A percentile compares a stretch with the other conserved stretches of the same genome.
Conservation (phyloP, 768 basidiomycete genomes). For the Pleurotus giganteus region DNA sequence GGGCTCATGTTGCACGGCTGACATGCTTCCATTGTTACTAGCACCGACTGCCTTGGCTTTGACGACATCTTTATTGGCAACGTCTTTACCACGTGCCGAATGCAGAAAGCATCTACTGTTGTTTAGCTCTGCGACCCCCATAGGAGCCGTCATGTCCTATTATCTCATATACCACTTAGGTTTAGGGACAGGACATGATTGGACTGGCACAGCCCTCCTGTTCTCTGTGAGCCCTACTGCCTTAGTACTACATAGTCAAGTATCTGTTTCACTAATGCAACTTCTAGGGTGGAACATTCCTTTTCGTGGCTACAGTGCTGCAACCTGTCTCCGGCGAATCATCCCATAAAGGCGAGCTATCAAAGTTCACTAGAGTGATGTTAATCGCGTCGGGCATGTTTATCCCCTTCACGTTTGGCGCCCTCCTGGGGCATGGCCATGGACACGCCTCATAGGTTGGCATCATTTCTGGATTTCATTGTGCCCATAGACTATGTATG, state of each 20-base stretch:
- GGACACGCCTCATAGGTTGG: slow-evolving; percentile 16
- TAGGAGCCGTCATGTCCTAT: slow-evolving; percentile 80
- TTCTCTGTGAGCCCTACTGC: slow-evolving; percentile 65
- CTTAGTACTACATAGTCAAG: slow-evolving; percentile 3
- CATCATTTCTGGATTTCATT: not conserved
- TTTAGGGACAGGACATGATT: slow-evolving; percentile 39
- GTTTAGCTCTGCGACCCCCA: slow-evolving; percentile 84
- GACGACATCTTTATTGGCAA: slow-evolving; percentile 80
- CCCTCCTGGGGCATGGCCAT: slow-evolving; percentile 63
- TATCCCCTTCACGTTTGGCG: slow-evolving; percentile 60
- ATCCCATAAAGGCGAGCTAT: slow-evolving; percentile 39
- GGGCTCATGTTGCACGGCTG: not conserved
- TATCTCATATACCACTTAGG: slow-evolving; percentile 56
- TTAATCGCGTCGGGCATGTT: slow-evolving; percentile 70
- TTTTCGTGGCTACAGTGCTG: slow-evolving; percentile 92
- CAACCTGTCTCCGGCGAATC: slow-evolving; percentile 64
- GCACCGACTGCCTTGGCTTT: slow-evolving; percentile 91
- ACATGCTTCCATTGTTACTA: slow-evolving; percentile 25
- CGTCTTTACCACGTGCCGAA: slow-evolving; percentile 60
- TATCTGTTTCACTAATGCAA: not conserved
- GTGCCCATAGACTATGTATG: no score
- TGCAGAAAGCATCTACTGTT: slow-evolving; percentile 73
- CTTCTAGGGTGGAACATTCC: slow-evolving; percentile 82
- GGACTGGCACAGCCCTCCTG: slow-evolving; percentile 77
- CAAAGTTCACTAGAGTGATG: slow-evolving; percentile 42